These are phyloP conservation scores for Podospora fimiseda DNA, from an alignment of 495 filamentous ascomycete species.

Conservation along the genomic window DNA sequence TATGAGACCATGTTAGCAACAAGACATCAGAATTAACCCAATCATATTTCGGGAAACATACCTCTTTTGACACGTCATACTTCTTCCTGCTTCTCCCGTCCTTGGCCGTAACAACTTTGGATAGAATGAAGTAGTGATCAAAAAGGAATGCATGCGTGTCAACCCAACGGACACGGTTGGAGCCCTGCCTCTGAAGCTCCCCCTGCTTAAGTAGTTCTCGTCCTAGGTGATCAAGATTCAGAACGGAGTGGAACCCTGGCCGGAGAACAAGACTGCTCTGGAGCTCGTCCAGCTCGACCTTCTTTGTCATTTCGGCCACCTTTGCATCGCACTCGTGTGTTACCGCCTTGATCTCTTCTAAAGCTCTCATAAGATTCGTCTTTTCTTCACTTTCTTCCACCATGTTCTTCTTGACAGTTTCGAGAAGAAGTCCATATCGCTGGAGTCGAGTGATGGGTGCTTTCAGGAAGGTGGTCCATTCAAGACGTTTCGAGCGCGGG, in stretches of 20 bases:
- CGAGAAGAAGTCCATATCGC: constrained; percentile 77
- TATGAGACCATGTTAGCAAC: constrained; percentile 15
- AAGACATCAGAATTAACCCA: constrained; percentile 11
- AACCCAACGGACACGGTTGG: constrained; percentile 79
- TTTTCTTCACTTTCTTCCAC: constrained; percentile 82
- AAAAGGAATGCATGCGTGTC: constrained; percentile 92
- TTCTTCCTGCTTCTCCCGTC: constrained; percentile 72
- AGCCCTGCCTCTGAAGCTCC: constrained; percentile 81
- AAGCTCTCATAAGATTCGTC: constrained; percentile 71
- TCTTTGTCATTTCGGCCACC: constrained; percentile 90
- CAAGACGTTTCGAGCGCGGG: constrained; percentile 74
- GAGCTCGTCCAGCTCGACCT: constrained; percentile 86
- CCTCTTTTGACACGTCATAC: constrained; percentile 91
- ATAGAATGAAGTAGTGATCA: constrained; percentile 91
- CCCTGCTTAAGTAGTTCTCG: constrained; percentile 83
- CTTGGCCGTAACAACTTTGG: constrained; percentile 65
- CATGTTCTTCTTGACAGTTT: constrained; percentile 81
- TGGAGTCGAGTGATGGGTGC: constrained; percentile 89
- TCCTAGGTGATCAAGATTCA: constrained; percentile 88
- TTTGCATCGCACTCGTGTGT: constrained; percentile 88
- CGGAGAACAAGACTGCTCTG: constrained; percentile 72
- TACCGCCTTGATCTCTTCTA: constrained; percentile 91
- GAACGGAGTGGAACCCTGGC: constrained; percentile 79
- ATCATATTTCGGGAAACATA: constrained; percentile 33
- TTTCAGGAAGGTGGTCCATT: constrained; percentile 93